Conservation (phyloP, 2,329 filamentous ascomycete genomes). For the Colletotrichum orchidophilum region DNA sequence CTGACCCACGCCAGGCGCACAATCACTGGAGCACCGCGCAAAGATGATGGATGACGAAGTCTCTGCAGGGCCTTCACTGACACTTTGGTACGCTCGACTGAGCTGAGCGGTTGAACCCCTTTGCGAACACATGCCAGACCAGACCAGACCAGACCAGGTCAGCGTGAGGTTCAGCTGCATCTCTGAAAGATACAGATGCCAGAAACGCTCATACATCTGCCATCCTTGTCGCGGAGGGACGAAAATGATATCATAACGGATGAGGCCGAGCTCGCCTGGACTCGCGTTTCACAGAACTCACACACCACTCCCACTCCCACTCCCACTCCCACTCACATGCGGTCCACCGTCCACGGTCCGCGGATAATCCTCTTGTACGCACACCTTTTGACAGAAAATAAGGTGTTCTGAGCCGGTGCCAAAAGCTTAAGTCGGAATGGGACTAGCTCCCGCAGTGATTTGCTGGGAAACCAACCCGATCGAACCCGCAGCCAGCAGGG, state of each 20-base stretch:
- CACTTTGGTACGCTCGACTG: neutral
- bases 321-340: neutral
- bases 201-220: neutral
- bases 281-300: neutral
- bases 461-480: neutral
- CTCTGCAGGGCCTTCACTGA: neutral
- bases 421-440: neutral
- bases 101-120: neutral
- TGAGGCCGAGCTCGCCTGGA: conserved; percentile 2
- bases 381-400: neutral
- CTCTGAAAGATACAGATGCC: neutral
- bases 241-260: conserved; percentile 21
- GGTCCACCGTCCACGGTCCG: neutral
- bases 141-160: neutral
- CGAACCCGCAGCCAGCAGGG: conserved; percentile 2
- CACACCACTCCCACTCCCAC: neutral
- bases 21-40: neutral
- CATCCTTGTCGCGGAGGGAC: neutral
- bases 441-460: neutral
- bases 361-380: no score
- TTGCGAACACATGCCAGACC: neutral
- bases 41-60: neutral
- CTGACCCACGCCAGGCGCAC: conserved; percentile 1
- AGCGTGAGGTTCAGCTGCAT: neutral
- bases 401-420: conserved; percentile 6